phyloP scores from a whole-genome alignment of 345 rosid genomes.

The Ailanthus altissimus region DNA sequence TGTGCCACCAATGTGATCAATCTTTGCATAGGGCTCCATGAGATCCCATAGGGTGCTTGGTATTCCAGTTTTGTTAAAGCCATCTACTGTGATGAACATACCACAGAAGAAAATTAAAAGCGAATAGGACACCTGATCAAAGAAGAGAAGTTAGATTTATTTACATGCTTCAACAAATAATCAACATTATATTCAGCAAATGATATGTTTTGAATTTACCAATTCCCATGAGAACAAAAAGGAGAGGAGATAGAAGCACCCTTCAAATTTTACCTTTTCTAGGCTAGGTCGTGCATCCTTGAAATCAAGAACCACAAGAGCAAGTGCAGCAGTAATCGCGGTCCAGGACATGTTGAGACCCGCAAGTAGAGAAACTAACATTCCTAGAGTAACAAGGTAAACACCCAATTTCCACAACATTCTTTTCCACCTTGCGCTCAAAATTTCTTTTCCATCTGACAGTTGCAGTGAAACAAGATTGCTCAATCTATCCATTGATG shows the following conservation, averaged over 20 bases:
- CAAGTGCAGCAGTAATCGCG: conserved; percentile 79
- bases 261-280: conserved; percentile 58
- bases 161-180: neutral
- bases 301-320: conserved; percentile 82
- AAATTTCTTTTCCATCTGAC: conserved; percentile 29
- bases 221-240: no score
- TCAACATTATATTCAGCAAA: neutral
- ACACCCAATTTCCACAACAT: conserved; percentile 62
- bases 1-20: conserved; percentile 46
- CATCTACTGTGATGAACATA: conserved; percentile 81
- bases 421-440: conserved; percentile 47
- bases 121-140: conserved; percentile 73
- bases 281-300: conserved; percentile 77
- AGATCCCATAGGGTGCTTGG: conserved; percentile 73
- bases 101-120: conserved; percentile 85
- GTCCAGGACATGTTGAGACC: conserved; percentile 95
- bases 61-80: conserved; percentile 84
- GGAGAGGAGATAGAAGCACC: neutral
- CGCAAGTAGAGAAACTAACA: conserved; percentile 63
- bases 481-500: conserved; percentile 13
- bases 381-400: conserved; percentile 61
- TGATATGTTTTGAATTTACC: neutral
- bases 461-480: conserved; percentile 12
- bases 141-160: conserved; percentile 10
- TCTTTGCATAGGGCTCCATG: conserved; percentile 70